phyloP scores from a whole-genome alignment of 805 yeast genomes.

The Lachancea sp. region DNA sequence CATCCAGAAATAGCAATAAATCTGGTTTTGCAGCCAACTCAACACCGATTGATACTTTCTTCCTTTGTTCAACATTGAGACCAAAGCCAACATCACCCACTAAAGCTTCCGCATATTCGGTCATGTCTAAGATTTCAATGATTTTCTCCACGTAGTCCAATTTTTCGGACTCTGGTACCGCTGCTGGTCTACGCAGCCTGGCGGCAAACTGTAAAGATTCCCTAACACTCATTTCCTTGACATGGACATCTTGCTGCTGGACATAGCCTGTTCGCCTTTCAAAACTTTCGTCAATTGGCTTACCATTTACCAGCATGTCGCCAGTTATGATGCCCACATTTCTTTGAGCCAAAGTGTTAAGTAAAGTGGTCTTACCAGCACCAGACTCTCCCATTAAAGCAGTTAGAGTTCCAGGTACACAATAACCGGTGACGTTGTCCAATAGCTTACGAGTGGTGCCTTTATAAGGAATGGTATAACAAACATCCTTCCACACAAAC shows the following conservation, averaged over 20 bases:
- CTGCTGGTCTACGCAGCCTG: slow-evolving; percentile 45
- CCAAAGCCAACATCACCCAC: slow-evolving; percentile 42
- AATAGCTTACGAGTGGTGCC: slow-evolving; percentile 46
- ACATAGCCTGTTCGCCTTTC: slow-evolving; percentile 51
- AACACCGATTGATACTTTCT: slow-evolving; percentile 41
- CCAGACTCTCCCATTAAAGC: slow-evolving; percentile 63
- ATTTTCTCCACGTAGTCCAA: slow-evolving; percentile 47
- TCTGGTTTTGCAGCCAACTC: slow-evolving; percentile 44
- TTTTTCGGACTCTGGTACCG: slow-evolving; percentile 34
- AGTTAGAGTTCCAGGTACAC: slow-evolving; percentile 51
- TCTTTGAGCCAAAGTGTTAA: slow-evolving; percentile 48
- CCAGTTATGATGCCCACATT: slow-evolving; percentile 51
- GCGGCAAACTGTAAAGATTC: slow-evolving; percentile 44
- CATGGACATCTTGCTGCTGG: slow-evolving; percentile 50
- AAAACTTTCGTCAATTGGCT: slow-evolving; percentile 43
- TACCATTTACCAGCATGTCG: slow-evolving; percentile 50
- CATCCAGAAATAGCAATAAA: slow-evolving; percentile 42
- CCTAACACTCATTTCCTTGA: slow-evolving; percentile 33
- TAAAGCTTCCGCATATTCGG: slow-evolving; percentile 46
- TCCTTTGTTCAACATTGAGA: slow-evolving; percentile 39
- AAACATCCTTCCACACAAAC: slow-evolving; percentile 32
- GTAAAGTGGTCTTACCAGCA: slow-evolving; percentile 56
- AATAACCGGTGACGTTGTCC: slow-evolving; percentile 40
- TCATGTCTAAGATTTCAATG: slow-evolving; percentile 46
- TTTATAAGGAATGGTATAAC: slow-evolving; percentile 32